Conservation (phyloP, 2,329 filamentous ascomycete genomes). For the Cercospora sp. region DNA sequence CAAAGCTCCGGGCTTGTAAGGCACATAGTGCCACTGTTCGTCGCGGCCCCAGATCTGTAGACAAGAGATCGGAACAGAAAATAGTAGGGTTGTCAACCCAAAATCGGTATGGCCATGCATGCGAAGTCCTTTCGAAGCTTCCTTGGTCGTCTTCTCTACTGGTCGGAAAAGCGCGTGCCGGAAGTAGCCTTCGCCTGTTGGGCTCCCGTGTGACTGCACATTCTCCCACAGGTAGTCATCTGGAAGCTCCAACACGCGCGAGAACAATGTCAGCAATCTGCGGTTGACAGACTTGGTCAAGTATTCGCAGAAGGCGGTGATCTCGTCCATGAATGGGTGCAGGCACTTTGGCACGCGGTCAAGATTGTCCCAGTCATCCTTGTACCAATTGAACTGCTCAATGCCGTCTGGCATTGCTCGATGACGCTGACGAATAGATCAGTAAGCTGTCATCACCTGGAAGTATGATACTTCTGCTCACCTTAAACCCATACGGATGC, state of each 20-base stretch:
- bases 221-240: constrained; percentile 48
- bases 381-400: constrained; percentile 59
- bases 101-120: constrained; percentile 46
- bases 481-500: constrained; percentile 43
- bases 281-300: constrained; percentile 53
- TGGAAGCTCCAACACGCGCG: constrained; percentile 48
- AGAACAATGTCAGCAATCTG: constrained; percentile 42
- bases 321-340: constrained; percentile 54
- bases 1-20: constrained; percentile 42
- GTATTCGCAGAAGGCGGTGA: constrained; percentile 50
- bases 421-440: constrained; percentile 34
- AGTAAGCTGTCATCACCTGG: background rate
- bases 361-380: constrained; percentile 47
- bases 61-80: constrained; percentile 43
- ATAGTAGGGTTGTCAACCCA: constrained; percentile 45
- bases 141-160: constrained; percentile 21
- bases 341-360: constrained; percentile 51
- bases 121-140: constrained; percentile 32
- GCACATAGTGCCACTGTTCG: constrained; percentile 44
- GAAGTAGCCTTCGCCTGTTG: constrained; percentile 51
- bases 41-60: constrained; percentile 41
- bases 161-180: constrained; percentile 39
- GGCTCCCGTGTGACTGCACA: constrained; percentile 48
- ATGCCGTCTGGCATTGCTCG: constrained; percentile 51
- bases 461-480: background rate